Conservation (phyloP, 2,329 filamentous ascomycete genomes). For the Pseudofabraea citricarpa region DNA sequence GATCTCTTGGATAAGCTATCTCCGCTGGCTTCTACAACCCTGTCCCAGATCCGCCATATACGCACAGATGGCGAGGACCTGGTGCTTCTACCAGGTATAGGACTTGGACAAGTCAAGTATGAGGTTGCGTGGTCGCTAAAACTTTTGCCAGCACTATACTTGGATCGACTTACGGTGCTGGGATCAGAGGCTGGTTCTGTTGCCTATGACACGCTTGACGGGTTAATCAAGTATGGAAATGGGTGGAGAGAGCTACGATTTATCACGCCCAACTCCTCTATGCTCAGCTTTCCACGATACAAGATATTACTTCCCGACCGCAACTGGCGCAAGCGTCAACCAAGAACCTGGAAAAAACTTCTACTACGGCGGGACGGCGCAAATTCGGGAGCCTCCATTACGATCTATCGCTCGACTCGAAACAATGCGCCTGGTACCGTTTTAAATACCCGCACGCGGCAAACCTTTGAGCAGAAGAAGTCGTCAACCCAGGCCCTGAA, state of each 20-base stretch:
- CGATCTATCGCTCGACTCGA: constrained; percentile 12
- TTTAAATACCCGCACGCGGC: not conserved
- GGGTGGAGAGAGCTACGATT: constrained; percentile 13
- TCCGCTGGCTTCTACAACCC: constrained; percentile 4
- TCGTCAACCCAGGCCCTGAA: not conserved
- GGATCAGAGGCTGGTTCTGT: not conserved
- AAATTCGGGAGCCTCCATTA: constrained; percentile 12
- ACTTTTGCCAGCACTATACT: constrained; percentile 9
- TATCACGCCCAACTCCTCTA: constrained; percentile 10
- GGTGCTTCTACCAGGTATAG: not conserved
- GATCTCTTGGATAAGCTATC: constrained; percentile 12
- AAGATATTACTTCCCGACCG: not conserved
- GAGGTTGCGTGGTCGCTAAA: constrained; percentile 7
- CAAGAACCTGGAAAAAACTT: constrained; percentile 11
- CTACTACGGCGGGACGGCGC: constrained; percentile 9
- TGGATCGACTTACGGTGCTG: constrained; percentile 10
- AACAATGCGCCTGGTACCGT: not conserved
- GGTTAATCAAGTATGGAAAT: constrained; percentile 9
- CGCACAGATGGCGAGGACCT: constrained; percentile 6
- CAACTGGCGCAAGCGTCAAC: constrained; percentile 10
- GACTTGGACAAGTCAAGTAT: constrained; percentile 6
- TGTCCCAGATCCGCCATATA: constrained; percentile 10
- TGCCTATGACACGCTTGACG: constrained; percentile 10
- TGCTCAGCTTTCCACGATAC: constrained; percentile 8
- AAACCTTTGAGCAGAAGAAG: not conserved